Base-by-base conservation (phyloP, 306 rosid species). In the Quercus parvula region DNA sequence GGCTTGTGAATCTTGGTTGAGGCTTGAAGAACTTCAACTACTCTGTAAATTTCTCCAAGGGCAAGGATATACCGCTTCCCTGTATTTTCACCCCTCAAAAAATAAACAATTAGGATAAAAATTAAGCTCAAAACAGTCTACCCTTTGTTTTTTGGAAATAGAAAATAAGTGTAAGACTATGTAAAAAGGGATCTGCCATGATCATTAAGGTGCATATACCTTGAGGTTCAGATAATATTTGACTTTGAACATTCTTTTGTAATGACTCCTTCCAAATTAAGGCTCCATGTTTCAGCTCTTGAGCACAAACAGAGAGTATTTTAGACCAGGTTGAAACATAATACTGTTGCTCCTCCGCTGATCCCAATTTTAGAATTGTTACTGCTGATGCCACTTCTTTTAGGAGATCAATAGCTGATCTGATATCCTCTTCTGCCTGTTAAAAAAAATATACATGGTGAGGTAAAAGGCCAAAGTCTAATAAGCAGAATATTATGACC, bases 11-110 rank as follows among this genome's bases (percentile, higher is more conserved):
- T 80, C 86, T 85, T 85, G 85, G 84, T 80, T 5, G 97, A 88
- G 80, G 88, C 91, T 84, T 88, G 85, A 83, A 95, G 76, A 72
- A 91, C 87, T 85, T 83, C 84, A 71, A 90, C 87, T 73, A 91
- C 96, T 79, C 97, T 88, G 88, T 83, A 92, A 79, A 95, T 89
- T 88, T 92, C 99, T 74, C 94, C 97, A 0, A 95, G 97, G 81
- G 97, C 90, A 73, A 74, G 77, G 66, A 95, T 70, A 81, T 91
- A 87, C 44, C 14, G 85, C 83, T 77, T 81, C 84, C 98, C 99
- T 95, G 84, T 55, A 74, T n/a, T 38, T 31, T 79, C 86, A 74
- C 22, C 51, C 54, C 15, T 6, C 28, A 12, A 49, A 71, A 38
- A 38, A 80, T 2, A 73, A 83, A 41, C 74, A 59, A 66, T 22